phyloP scores from a whole-genome alignment of 768 basidiomycete genomes.

The Kondoa subrosea region DNA sequence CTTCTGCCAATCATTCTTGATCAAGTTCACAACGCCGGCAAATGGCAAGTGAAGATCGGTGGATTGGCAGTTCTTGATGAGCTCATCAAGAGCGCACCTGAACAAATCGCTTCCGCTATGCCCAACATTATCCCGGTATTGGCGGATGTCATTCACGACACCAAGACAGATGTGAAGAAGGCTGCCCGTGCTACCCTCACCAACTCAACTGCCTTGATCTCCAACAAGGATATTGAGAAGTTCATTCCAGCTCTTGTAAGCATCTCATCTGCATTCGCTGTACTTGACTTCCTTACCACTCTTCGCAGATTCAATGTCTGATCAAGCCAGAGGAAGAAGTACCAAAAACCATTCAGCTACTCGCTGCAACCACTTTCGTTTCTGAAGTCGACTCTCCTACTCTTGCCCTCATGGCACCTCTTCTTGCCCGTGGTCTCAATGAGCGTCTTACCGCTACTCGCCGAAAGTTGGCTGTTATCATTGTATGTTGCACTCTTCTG shows the following conservation, averaged over 20 bases:
- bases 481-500: constrained; percentile 84
- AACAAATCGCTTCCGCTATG: constrained; percentile 33
- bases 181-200: constrained; percentile 50
- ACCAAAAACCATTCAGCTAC: constrained; percentile 78
- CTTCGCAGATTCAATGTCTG: constrained; percentile 57
- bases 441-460: constrained; percentile 95
- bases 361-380: constrained; percentile 90
- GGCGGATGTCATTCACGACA: constrained; percentile 91
- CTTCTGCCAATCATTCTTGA: constrained; percentile 47
- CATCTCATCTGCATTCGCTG: constrained; percentile 64
- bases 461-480: constrained; percentile 81
- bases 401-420: constrained; percentile 83
- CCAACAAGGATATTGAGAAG: constrained; percentile 78
- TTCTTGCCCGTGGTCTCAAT: constrained; percentile 75
- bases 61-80: constrained; percentile 56
- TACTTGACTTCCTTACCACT: background rate
- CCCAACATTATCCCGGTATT: constrained; percentile 71
- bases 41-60: constrained; percentile 92
- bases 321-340: constrained; percentile 99
- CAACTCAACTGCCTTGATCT: constrained; percentile 74
- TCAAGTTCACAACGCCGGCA: constrained; percentile 48
- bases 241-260: constrained; percentile 62
- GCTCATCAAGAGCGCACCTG: constrained; percentile 28
- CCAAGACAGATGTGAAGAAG: constrained; percentile 64
- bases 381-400: constrained; percentile 92